Percentiles rank a stretch among this genome's conserved stretches.
Evolutionary conservation across 169 alveolate genomes (phyloP).

Genomic region (Eimeria tenella): DNA sequence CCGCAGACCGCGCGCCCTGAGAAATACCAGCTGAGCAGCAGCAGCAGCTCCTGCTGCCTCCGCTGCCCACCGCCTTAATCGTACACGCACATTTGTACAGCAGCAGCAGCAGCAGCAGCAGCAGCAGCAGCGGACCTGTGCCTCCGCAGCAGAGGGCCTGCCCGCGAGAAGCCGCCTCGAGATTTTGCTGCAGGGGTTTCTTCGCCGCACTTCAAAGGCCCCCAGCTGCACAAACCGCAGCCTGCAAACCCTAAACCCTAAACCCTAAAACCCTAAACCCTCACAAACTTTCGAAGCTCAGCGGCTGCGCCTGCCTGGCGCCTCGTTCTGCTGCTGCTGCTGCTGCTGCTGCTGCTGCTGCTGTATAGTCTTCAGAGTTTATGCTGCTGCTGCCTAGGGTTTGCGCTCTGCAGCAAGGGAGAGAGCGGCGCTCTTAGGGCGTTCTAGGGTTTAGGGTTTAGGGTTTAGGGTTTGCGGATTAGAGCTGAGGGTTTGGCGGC

Average conservation of each 20-base stretch:
- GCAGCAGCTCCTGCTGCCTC: too few relatives aligned
- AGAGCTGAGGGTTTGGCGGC: background rate
- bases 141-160: constrained; percentile 14
- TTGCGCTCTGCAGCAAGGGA: too few relatives aligned
- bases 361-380: too few relatives aligned
- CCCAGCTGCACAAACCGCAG: constrained; percentile 29
- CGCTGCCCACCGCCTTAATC: too few relatives aligned
- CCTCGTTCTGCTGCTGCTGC: too few relatives aligned
- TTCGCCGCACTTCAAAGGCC: constrained; percentile 37
- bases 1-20: background rate
- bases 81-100: too few relatives aligned
- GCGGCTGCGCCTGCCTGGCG: too few relatives aligned
- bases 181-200: constrained; percentile 37
- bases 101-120: constrained; percentile 12
- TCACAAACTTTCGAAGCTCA: too few relatives aligned
- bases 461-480: background rate
- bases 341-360: too few relatives aligned
- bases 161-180: constrained; percentile 27
- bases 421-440: too few relatives aligned
- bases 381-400: too few relatives aligned
- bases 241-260: background rate
- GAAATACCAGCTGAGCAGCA: constrained; percentile 7
- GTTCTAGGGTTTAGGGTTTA: too few relatives aligned
- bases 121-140: constrained; percentile 35
- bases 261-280: constrained; percentile 24